Conservation (phyloP, 306 rosid species). For the Acmispon strigosus region DNA sequence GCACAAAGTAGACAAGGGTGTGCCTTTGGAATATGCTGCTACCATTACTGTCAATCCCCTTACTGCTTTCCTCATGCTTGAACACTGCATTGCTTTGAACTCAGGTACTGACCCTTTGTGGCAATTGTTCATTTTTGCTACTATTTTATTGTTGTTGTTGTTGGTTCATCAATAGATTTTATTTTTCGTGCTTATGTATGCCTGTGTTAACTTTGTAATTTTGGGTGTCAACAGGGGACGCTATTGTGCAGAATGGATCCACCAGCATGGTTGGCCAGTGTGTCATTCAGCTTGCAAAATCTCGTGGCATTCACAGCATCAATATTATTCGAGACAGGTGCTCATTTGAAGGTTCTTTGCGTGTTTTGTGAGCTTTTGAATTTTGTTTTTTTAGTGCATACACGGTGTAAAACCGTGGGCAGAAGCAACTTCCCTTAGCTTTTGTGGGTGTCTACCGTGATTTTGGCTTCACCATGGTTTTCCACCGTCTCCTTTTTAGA, state of each 20-base stretch:
- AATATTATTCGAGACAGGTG: slow-evolving; percentile 87
- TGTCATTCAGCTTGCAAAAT: slow-evolving; percentile 77
- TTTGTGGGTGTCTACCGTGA: no score
- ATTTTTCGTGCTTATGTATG: not conserved
- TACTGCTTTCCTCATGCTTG: slow-evolving; percentile 86
- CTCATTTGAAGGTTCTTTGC: slow-evolving; percentile 17
- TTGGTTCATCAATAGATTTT: not conserved
- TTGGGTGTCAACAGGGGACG: slow-evolving; percentile 46
- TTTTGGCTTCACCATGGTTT: no score
- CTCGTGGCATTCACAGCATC: slow-evolving; percentile 62
- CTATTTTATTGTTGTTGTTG: not conserved
- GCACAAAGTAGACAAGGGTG: slow-evolving; percentile 68
- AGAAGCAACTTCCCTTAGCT: no score
- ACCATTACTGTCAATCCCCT: slow-evolving; percentile 82
- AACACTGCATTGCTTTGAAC: slow-evolving; percentile 59
- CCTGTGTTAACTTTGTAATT: not conserved
- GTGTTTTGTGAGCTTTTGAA: not conserved
- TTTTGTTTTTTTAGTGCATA: not conserved
- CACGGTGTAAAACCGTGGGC: no score
- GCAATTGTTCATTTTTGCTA: not conserved
- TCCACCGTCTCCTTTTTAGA: not conserved
- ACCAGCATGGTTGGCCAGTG: slow-evolving; percentile 98
- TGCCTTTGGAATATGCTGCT: slow-evolving; percentile 84
- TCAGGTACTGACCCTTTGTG: slow-evolving; percentile 38
- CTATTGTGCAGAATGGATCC: slow-evolving; percentile 94